Evolutionary conservation across 2,329 filamentous ascomycete species (phyloP), one percentile per base, ranked within the genome.

Genomic region (Leptosphaerulina australis): DNA sequence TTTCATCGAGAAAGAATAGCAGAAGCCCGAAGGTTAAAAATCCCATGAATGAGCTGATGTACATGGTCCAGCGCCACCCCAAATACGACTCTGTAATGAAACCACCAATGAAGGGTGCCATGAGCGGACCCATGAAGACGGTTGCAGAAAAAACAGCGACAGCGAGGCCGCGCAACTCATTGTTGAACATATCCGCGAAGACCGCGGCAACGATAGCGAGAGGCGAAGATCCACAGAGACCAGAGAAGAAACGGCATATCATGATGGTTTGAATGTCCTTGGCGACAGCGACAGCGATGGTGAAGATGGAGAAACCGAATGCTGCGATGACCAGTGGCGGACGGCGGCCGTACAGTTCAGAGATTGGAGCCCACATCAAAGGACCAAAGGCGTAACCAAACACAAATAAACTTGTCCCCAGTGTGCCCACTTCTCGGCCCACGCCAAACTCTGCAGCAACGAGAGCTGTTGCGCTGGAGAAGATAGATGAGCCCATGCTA

Each of bases 401-500:
- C 2, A 72, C 68, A 33, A 70, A 71, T 12, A 72, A 38, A 51
- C 59, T 66, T 4, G 66, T 71, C 7, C 67, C 69, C 10, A 71
- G 46, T 6, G 68, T 71, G n/a, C 62, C 65, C 3, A 72, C 67
- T 22, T 69, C 68, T 2, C 39, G 18, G 10, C 52, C 57, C 5
- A 72, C 68, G 8, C 57, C 55, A 47, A 63, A 71, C 46, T 78
- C 21, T 1, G 28, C 41, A 0, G 65, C 59, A 1, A 74, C 67
- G 5, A 56, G 44, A 0, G 34, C 14, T 2, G 64, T 73, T 2
- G 70, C 70, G 9, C 74, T 63, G 1, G 73, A 73, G 55, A 76
- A 79, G 25, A 79, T 75, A 46, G 70, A 73, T 33, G 68, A 73
- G 0, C 86, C 84, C 69, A 92, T 91, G 4, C 88, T 83, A 0